phyloP scores from a whole-genome alignment of 306 rosid genomes.

The Hippophae rhamnoides region DNA sequence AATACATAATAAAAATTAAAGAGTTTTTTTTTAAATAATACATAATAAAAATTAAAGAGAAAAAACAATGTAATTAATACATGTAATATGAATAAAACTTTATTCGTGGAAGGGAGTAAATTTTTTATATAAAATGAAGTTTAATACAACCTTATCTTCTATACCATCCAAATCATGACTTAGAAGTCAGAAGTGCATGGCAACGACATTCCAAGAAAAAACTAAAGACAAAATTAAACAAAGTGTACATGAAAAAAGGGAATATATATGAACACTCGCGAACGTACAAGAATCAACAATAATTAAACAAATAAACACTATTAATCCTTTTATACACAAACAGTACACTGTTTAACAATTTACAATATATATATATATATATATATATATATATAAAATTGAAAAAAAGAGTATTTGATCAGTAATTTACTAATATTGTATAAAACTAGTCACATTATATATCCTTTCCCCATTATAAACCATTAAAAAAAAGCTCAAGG shows the following conservation, averaged over 20 bases:
- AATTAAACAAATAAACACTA: constrained; percentile 15
- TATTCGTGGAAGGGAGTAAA: no score
- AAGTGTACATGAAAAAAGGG: background rate
- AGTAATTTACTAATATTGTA: constrained; percentile 29
- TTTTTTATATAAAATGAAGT: no score
- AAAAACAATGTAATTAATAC: no score
- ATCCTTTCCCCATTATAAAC: constrained; percentile 19
- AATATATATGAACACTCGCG: background rate
- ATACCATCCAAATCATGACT: background rate
- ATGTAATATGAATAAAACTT: no score
- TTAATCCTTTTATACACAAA: constrained; percentile 26
- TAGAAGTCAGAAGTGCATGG: background rate
- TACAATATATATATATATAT: constrained; percentile 9
- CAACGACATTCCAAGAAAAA: background rate
- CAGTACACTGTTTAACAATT: constrained; percentile 19
- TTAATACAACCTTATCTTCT: background rate
- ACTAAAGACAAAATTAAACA: background rate
- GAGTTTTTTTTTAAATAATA: no score
- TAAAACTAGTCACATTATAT: constrained; percentile 47
- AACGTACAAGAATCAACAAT: background rate
- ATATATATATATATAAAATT: no score
- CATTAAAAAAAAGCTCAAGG: constrained; percentile 33
- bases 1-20: no score
- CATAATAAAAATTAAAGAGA: no score
- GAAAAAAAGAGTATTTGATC: constrained; percentile 17